These are phyloP conservation scores for Talaromyces sp. DNA, from an alignment of 2,329 filamentous ascomycete genomes.

Conservation along the genomic window DNA sequence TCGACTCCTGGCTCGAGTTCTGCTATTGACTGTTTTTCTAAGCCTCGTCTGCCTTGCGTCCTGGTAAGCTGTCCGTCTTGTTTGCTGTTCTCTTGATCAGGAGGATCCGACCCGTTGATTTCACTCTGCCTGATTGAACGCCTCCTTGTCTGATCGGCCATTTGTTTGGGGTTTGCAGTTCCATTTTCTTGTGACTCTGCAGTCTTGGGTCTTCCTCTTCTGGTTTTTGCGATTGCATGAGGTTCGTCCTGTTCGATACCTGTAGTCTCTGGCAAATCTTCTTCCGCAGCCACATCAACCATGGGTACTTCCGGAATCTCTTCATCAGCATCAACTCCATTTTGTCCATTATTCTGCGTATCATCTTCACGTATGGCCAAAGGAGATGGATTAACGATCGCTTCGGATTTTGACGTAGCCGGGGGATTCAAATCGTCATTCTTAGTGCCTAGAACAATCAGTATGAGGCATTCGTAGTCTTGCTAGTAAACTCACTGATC, in stretches of 20 bases:
- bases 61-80: neutral
- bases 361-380: neutral
- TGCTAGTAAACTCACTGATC: slow-evolving; percentile 10
- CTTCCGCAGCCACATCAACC: neutral
- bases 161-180: neutral
- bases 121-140: neutral
- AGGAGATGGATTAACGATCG: neutral
- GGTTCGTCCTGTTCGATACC: neutral
- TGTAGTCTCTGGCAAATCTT: neutral
- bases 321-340: neutral
- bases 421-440: neutral
- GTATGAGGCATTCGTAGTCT: neutral
- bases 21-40: neutral
- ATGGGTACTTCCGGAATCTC: neutral
- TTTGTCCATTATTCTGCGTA: neutral
- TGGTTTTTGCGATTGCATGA: neutral
- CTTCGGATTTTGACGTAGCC: neutral
- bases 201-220: slow-evolving; percentile 10
- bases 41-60: slow-evolving; percentile 4
- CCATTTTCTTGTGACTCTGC: neutral
- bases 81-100: neutral
- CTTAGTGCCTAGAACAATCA: slow-evolving; percentile 9
- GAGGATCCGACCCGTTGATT: neutral
- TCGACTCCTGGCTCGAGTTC: neutral
- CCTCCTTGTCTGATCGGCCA: neutral